Evolutionary conservation across 352 stramenopile genomes (phyloP), one percentile per base, ranked within the genome.

Genomic region (Globisporangium takayamanum): DNA sequence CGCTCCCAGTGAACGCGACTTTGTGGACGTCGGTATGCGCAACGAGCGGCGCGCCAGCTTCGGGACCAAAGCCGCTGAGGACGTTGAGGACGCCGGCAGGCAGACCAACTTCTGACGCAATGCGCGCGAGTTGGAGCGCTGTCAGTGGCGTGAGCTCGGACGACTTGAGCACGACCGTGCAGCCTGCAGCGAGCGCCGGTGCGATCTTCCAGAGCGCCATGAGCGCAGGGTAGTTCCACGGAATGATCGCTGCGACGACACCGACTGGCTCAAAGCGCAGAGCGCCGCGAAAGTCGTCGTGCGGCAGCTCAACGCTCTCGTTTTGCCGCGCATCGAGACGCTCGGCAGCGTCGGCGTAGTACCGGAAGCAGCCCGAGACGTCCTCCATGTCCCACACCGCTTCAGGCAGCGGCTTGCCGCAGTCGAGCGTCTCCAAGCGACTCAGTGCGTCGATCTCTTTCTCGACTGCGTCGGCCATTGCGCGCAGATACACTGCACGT

Each of bases 161-260:
- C 15, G 96, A 94, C 72, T 99, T 99, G 37, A 98, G 66, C 11
- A 98, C 87, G 36, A 88, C 70, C 1, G 95, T 97, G 74, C 95
- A 99, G 15, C 97, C 97, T 1, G 89, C 90, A 12, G 89, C 84
- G 26, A 99, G 70, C 4, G 93, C 94, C 6, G 88, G 88, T 6
- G 88, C 87, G 18, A 94, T 64, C 65, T 89, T 89, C 77, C 79
- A 87, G 16, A 85, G 57, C 18, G 76, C 74, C 80, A 89, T 88
- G 18, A 87, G 66, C 61, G 73, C 65, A 46, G 74, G 74, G 55
- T 79, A 84, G 67, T 84, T 84, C 74, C 74, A 84, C 52, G 80
- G 80, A 48, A 85, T 84, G 57, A 90, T 87, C 36, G 76, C 75
- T 6, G 60, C 78, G 1, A 87, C 75, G 8, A 90, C 80, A 10